A percentile compares a stretch with the other conserved stretches of the same genome.
Evolutionary conservation across 2,329 filamentous ascomycete genomes (phyloP).

Genomic region (Colletotrichum chlorophyti): DNA sequence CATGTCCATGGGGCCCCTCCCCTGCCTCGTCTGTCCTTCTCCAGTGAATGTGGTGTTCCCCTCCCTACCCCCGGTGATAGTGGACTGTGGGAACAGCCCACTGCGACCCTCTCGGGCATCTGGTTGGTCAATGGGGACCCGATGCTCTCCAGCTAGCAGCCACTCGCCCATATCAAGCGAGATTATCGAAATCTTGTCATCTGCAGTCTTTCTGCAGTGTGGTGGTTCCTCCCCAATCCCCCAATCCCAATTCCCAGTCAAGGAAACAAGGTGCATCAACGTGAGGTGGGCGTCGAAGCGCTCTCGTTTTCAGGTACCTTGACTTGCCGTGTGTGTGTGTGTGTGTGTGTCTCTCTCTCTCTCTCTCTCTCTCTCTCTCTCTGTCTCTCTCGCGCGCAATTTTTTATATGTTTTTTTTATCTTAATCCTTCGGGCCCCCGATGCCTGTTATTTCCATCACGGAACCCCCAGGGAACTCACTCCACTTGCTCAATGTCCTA

Average conservation of each 20-base stretch:
- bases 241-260: not conserved
- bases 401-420: not conserved
- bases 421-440: constrained; percentile 1
- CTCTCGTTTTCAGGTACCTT: too few relatives aligned
- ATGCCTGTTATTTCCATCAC: constrained; percentile 26
- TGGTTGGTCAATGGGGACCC: constrained; percentile 22
- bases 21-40: not conserved
- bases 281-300: constrained; percentile 11
- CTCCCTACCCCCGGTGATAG: too few relatives aligned
- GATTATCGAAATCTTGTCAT: constrained; percentile 32
- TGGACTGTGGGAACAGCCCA: constrained; percentile 23
- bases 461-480: constrained; percentile 9
- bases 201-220: constrained; percentile 15
- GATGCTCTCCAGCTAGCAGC: constrained; percentile 20
- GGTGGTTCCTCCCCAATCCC: too few relatives aligned
- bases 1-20: not conserved
- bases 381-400: constrained; percentile 1
- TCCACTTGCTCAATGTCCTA: constrained; percentile 16
- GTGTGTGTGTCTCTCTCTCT: constrained; percentile 2
- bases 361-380: not conserved
- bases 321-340: constrained; percentile 1
- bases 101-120: constrained; percentile 1
- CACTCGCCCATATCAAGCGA: constrained; percentile 33
- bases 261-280: not conserved
- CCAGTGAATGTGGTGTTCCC: constrained; percentile 8